Base-by-base conservation (phyloP, 768 basidiomycete species). In the Phaffia tasmanica region DNA sequence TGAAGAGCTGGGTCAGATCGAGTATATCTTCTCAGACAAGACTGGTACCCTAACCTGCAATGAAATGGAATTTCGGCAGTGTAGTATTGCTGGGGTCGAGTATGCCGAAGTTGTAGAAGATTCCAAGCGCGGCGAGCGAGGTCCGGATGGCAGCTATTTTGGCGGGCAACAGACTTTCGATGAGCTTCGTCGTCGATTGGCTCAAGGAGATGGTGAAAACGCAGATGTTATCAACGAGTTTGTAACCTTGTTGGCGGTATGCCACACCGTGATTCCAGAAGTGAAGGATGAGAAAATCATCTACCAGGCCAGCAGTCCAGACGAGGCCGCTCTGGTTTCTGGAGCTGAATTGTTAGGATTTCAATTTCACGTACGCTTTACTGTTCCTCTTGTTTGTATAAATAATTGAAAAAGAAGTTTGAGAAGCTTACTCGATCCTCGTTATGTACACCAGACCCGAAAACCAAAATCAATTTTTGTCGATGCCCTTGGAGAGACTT, bases 201-300 rank as follows among this genome's bases (percentile, higher is more conserved):
- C 23, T 72, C 72, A 73, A 71, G 57, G 50, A 27, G 59, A 61
- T 46, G 75, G 67, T 50, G 69, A 71, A 16, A 82, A 82, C 35
- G 57, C 71, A 6, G 81, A 82, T 46, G 80, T 85, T 23, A 76
- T 87, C 54, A 76, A 79, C 68, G 87, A 90, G 72, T 86, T 91
- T 67, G 75, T 97, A 72, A 84, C 86, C 0, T 80, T 97, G 25
- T 80, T 98, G 59, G 87, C 94, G 1, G 92, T 98, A 46, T 99
- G 95, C 71, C 95, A 99, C 74, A 98, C 95, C 0, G 95, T 99
- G 71, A 98, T 98, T 72, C 95, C 95, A 1, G 95, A 98, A 77
- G 77, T 85, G 63, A 84, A 82, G 71, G 84, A 89, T 67, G 80
- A 80, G 32, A 94, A 92, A 80, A 87, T 88, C 70, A 80, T 86